Percentiles rank a stretch among this genome's conserved stretches.
Conservation (phyloP, 768 basidiomycete genomes). For the Peribolospora baueri region DNA sequence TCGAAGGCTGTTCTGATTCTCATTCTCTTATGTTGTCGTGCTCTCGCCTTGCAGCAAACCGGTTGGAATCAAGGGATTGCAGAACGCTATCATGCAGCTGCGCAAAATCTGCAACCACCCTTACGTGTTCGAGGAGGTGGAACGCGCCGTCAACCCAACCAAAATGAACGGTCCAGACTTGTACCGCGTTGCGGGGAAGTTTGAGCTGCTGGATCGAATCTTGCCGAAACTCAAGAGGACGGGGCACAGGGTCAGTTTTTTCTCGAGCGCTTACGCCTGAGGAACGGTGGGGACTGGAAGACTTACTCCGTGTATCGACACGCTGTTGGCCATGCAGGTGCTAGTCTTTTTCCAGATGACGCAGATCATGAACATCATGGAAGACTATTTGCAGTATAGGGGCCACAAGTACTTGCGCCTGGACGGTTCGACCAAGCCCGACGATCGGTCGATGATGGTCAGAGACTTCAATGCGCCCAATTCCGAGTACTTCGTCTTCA, state of each 20-base stretch:
- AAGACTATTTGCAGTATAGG: conserved; percentile 44
- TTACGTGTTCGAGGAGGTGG: conserved; percentile 82
- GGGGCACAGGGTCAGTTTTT: conserved; percentile 48
- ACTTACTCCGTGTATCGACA: conserved; percentile 1
- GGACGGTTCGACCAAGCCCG: conserved; percentile 62
- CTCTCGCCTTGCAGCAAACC: conserved; percentile 28
- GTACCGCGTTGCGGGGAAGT: conserved; percentile 68
- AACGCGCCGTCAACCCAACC: conserved; percentile 70
- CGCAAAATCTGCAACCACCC: conserved; percentile 96
- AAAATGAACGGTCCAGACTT: conserved; percentile 51
- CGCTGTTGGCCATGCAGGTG: conserved; percentile 28
- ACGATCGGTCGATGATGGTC: conserved; percentile 66
- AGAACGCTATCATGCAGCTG: conserved; percentile 90
- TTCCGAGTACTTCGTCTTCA: conserved; percentile 35
- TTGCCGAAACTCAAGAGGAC: conserved; percentile 85
- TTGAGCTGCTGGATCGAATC: conserved; percentile 71
- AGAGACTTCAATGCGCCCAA: conserved; percentile 57
- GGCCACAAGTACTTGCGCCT: conserved; percentile 70
- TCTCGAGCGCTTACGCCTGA: background rate
- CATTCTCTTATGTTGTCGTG: conserved; percentile 29
- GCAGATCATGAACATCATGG: conserved; percentile 79
- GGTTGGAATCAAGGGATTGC: conserved; percentile 66
- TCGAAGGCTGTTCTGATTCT: background rate
- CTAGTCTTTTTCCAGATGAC: conserved; percentile 99
- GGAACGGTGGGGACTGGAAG: background rate